Conservation (phyloP, 768 basidiomycete genomes). For the Pleurotus cornucopiae region DNA sequence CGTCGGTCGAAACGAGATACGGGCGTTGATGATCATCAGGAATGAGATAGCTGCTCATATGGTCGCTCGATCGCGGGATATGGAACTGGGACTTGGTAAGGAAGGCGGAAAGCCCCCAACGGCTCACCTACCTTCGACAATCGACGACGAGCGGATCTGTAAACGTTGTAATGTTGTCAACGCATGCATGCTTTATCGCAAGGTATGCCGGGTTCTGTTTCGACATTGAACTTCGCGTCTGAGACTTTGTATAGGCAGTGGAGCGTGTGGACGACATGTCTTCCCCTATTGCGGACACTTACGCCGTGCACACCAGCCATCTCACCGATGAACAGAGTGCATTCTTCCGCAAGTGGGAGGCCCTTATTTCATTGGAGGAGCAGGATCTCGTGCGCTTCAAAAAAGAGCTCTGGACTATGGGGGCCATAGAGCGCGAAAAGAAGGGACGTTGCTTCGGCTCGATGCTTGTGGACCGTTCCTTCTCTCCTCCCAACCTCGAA, state of each 20-base stretch:
- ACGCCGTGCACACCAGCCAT: constrained; percentile 76
- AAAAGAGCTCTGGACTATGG: constrained; percentile 93
- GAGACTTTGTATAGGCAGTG: constrained; percentile 46
- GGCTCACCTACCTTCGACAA: constrained; percentile 79
- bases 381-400: constrained; percentile 79
- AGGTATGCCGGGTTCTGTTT: constrained; percentile 36
- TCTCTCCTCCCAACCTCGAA: constrained; percentile 18
- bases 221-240: background rate
- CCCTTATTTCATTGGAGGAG: constrained; percentile 79
- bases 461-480: constrained; percentile 64
- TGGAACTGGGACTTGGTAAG: constrained; percentile 9
- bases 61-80: constrained; percentile 41
- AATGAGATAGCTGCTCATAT: constrained; percentile 84
- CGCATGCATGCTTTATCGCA: constrained; percentile 91
- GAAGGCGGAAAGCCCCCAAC: constrained; percentile 22
- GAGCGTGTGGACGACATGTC: constrained; percentile 54
- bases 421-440: constrained; percentile 71
- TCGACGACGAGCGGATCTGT: constrained; percentile 79
- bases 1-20: constrained; percentile 74
- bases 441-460: constrained; percentile 80
- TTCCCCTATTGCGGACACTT: constrained; percentile 63
- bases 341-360: constrained; percentile 93
- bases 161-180: constrained; percentile 80
- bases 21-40: constrained; percentile 73
- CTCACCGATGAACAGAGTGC: constrained; percentile 58